A percentile compares a stretch with the other conserved stretches of the same genome.
These are phyloP conservation scores for Macadamia integrifolia DNA, from an alignment of 164 flowering plant species.

Conservation along the genomic window DNA sequence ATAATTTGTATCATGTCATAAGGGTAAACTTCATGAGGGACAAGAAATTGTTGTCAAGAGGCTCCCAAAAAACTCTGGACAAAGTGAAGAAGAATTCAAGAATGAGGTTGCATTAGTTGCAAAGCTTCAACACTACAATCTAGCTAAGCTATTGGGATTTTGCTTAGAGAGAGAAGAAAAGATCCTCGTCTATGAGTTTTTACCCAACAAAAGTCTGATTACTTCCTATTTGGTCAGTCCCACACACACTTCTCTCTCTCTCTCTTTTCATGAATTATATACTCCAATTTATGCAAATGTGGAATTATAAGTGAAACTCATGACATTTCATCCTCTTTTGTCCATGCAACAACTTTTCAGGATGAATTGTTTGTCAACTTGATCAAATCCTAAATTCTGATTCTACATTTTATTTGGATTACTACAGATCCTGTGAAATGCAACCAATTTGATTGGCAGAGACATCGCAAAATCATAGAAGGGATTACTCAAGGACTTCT, in stretches of 20 bases:
- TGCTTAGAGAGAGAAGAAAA: conserved; percentile 14
- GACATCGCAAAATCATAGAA: conserved; percentile 17
- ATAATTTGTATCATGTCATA: background rate
- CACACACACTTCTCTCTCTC: no score
- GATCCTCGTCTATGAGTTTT: conserved; percentile 14
- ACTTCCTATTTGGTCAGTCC: conserved; percentile 13
- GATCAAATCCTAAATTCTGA: background rate
- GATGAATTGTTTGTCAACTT: background rate
- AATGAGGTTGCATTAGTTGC: conserved; percentile 13
- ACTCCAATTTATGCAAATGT: background rate
- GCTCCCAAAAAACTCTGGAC: conserved; percentile 12
- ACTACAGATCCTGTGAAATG: conserved; percentile 7
- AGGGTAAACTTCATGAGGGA: conserved; percentile 16
- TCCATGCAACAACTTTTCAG: background rate
- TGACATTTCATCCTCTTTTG: no score
- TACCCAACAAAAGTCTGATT: conserved; percentile 17
- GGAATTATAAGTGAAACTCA: no score
- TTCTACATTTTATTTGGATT: background rate
- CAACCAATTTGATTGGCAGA: conserved; percentile 17
- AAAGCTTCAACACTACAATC: conserved; percentile 20
- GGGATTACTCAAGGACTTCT: conserved; percentile 23
- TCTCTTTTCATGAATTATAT: background rate
- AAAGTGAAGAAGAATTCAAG: conserved; percentile 15
- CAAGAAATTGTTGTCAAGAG: conserved; percentile 18
- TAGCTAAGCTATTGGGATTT: conserved; percentile 13